These are phyloP conservation scores for Schizophyllum amplum DNA, from an alignment of 1,284 basidiomycete genomes.

Conservation along the genomic window DNA sequence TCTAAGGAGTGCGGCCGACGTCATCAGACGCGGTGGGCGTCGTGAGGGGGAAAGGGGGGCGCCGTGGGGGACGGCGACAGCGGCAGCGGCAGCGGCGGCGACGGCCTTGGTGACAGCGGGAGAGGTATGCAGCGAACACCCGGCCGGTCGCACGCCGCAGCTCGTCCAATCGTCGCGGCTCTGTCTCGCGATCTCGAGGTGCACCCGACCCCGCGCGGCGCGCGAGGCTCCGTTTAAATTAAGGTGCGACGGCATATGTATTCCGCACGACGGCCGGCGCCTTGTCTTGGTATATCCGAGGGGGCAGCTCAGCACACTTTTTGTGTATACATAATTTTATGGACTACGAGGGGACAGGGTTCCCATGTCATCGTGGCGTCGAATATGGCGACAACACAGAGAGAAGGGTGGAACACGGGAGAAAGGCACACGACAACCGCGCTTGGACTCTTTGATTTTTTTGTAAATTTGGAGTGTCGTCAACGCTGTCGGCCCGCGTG, in stretches of 20 bases:
- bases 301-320: background rate
- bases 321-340: too few relatives aligned
- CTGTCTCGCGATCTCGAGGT: background rate
- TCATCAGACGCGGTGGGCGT: background rate
- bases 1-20: background rate
- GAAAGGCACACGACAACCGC: background rate
- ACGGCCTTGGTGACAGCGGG: conserved; percentile 6
- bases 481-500: background rate
- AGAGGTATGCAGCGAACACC: conserved; percentile 4
- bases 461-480: background rate
- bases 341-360: too few relatives aligned
- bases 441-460: background rate
- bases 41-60: conserved; percentile 15
- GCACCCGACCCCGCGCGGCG: background rate
- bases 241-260: background rate
- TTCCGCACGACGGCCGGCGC: background rate
- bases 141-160: background rate
- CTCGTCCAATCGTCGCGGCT: background rate
- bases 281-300: background rate
- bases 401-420: background rate
- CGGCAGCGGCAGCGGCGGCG: conserved; percentile 16
- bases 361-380: too few relatives aligned
- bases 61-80: conserved; percentile 20
- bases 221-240: background rate
- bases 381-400: too few relatives aligned